Evolutionary conservation across 192 early-diverging fungal genomes (phyloP).

Genomic region (Rhizophlyctis rosea): DNA sequence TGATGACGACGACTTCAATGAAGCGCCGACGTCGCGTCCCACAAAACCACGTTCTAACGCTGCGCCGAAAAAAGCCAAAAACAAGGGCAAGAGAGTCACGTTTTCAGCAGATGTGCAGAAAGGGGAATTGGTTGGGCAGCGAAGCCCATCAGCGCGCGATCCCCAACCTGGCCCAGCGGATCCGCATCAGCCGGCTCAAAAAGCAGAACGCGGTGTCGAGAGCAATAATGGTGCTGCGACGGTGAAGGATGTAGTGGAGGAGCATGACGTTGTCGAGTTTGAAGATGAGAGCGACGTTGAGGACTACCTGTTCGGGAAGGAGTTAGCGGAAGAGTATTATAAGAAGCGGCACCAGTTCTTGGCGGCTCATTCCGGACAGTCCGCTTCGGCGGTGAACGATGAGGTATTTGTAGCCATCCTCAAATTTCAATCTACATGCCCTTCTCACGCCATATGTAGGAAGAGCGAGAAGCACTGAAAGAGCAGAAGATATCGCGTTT

Average conservation of each 20-base stretch:
- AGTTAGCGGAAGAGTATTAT: constrained; percentile 34
- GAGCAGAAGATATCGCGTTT: constrained; percentile 23
- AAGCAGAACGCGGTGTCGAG: neutral
- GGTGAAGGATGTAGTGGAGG: constrained; percentile 15
- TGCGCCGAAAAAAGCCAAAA: constrained; percentile 15
- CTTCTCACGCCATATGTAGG: too few species aligned
- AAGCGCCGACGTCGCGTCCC: neutral
- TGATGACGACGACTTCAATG: constrained; percentile 46
- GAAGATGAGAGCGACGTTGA: constrained; percentile 30
- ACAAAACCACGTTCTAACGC: constrained; percentile 22
- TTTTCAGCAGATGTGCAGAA: too few species aligned
- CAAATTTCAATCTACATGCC: too few species aligned
- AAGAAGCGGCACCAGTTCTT: constrained; percentile 22
- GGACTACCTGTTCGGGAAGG: constrained; percentile 40
- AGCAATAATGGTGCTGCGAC: neutral
- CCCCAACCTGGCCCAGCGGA: constrained; percentile 12
- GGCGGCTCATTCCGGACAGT: constrained; percentile 29
- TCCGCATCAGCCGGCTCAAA: constrained; percentile 17
- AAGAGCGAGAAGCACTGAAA: constrained; percentile 10
- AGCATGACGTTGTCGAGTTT: constrained; percentile 18
- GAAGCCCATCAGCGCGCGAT: neutral
- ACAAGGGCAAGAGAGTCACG: neutral
- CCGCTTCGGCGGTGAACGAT: too few species aligned
- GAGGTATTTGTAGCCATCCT: too few species aligned
- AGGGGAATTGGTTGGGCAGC: neutral